Percentiles rank a stretch among this genome's conserved stretches.
Evolutionary conservation across 345 rosid species (phyloP).

Genomic region (Populus tremula): DNA sequence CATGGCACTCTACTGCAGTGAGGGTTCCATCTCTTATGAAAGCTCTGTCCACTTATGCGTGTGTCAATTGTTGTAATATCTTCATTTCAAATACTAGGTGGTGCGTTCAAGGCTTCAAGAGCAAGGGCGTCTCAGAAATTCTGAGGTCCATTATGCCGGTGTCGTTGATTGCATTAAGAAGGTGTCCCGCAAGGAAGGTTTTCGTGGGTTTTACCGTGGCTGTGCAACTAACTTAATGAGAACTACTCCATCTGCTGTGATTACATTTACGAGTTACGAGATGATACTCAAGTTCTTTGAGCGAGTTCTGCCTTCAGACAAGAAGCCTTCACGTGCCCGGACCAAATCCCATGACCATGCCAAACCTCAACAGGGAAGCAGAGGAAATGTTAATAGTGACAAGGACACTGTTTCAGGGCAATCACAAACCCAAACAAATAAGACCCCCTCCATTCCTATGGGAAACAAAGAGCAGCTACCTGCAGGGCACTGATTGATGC

Average conservation of each 20-base stretch:
- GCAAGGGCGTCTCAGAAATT: conserved; percentile 67
- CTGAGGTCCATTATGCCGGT: conserved; percentile 51
- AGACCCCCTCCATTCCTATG: conserved; percentile 36
- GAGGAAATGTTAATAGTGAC: conserved; percentile 20
- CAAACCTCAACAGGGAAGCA: conserved; percentile 20
- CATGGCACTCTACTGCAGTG: neutral
- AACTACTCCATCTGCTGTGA: conserved; percentile 85
- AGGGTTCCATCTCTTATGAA: neutral
- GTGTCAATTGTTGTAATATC: neutral
- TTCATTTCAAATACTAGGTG: conserved; percentile 42
- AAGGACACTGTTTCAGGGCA: conserved; percentile 13
- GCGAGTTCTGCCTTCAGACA: conserved; percentile 28
- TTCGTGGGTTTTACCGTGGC: conserved; percentile 78
- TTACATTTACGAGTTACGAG: conserved; percentile 80
- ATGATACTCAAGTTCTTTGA: conserved; percentile 58
- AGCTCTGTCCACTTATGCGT: neutral
- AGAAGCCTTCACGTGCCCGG: conserved; percentile 29
- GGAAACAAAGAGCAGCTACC: conserved; percentile 36
- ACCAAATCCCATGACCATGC: conserved; percentile 22
- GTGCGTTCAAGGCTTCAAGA: conserved; percentile 93
- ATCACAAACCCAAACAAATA: conserved; percentile 37
- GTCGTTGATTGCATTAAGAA: conserved; percentile 69
- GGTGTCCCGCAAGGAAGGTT: conserved; percentile 66
- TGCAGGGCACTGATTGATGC: conserved; percentile 11
- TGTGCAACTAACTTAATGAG: conserved; percentile 73